Evolutionary conservation across 2,329 filamentous ascomycete species (phyloP).

Genomic region (Graphilbum sp.): DNA sequence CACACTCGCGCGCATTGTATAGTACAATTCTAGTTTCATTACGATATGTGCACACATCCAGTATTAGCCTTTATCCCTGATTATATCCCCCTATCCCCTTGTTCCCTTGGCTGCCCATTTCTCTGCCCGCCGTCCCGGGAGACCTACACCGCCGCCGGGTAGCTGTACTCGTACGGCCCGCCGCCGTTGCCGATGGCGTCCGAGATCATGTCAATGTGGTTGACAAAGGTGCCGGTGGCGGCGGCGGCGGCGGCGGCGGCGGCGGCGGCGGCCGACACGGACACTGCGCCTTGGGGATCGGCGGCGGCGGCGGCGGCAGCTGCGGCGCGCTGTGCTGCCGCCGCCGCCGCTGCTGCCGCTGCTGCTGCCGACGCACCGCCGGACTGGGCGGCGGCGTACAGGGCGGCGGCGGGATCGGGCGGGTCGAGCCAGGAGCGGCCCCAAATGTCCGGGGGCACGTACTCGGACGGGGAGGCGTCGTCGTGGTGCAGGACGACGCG

Average conservation of each 20-base stretch:
- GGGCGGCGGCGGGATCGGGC: too few relatives aligned
- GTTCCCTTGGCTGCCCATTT: neutral
- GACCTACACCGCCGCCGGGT: neutral
- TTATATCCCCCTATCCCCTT: too few relatives aligned
- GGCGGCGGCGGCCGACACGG: conserved; percentile 6
- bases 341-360: neutral
- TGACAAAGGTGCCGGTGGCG: conserved; percentile 17
- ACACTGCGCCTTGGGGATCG: too few relatives aligned
- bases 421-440: conserved; percentile 32
- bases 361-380: conserved; percentile 2
- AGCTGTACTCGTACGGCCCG: neutral
- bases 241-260: neutral
- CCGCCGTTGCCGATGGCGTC: conserved; percentile 15
- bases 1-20: too few relatives aligned
- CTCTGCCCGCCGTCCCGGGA: too few relatives aligned
- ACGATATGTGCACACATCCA: too few relatives aligned
- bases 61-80: too few relatives aligned
- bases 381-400: conserved; percentile 14
- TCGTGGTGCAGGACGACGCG: conserved; percentile 42
- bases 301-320: too few relatives aligned
- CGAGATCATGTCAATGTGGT: conserved; percentile 29
- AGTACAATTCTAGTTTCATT: too few relatives aligned
- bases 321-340: too few relatives aligned
- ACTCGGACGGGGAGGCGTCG: conserved; percentile 22
- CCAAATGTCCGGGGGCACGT: conserved; percentile 41